Evolutionary conservation across 768 basidiomycete genomes (phyloP), one percentile per base, ranked within the genome.

Genomic region (Kwoniella newhampshirensis): DNA sequence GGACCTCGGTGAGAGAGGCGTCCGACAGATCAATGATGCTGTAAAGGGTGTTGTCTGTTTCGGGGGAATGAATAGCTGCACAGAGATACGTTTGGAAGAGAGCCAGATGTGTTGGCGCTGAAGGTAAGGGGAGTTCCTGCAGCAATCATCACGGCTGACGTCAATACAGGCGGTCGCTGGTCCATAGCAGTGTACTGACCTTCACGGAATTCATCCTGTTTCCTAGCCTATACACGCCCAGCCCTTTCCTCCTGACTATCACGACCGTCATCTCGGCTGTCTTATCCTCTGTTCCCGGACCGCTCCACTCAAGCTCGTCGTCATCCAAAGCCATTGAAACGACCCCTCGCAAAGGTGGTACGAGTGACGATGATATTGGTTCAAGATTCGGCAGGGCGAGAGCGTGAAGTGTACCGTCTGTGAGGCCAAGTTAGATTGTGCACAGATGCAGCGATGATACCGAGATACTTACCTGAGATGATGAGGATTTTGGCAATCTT

Each of bases 251-350:
- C 45, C 77, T 68, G 42, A 78, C 73, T 2, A 74, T 68, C 17
- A 74, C 68, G 3, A 80, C 48, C 3, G 70, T 70, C 58, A 78
- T 74, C 20, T 73, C 72, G 1, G 62, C 54, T 17, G 51, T 57
- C 40, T 21, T 41, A 2, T 63, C 74, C 20, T 60, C 67, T 12
- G 60, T 45, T 6, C 53, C 68, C 13, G 71, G 62, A 45, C 64
- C 69, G 18, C 51, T 66, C 73, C 67, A 28, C 77, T 81, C 60
- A 80, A 80, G 21, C 70, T 75, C 27, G 81, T 70, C 73, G 53
- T 92, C 85, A 69, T 98, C 93, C 0, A 96, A 84, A 0, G 91
- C 85, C 62, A 94, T 85, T 0, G 87, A 80, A 18, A 87, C 77
- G 3, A 89, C 87, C 57, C 92, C 86, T 42, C 91, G 83, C 21